phyloP scores from a whole-genome alignment of 768 basidiomycete species.

The Mycena indigotica region DNA sequence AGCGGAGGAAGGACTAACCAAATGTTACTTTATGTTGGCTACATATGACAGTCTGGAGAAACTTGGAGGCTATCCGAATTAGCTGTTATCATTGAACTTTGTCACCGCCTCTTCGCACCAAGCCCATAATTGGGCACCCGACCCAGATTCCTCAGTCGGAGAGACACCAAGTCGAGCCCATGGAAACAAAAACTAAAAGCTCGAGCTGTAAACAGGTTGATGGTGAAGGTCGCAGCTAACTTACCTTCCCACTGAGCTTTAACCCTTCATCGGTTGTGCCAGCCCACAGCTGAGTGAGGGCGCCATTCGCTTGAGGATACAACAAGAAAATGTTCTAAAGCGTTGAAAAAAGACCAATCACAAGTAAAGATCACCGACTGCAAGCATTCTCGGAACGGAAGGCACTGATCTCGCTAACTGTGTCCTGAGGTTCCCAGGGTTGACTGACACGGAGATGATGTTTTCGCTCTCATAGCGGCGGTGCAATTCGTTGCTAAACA shows the following conservation, averaged over 20 bases:
- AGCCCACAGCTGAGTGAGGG: conserved; percentile 52
- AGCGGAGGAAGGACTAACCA: background rate
- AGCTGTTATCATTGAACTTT: background rate
- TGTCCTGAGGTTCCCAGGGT: conserved; percentile 27
- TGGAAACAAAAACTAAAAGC: conserved; percentile 39
- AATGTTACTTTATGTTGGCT: no score
- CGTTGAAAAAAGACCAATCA: background rate
- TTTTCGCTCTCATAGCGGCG: conserved; percentile 31
- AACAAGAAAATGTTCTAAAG: conserved; percentile 16
- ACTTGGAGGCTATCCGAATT: no score
- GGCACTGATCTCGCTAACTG: background rate
- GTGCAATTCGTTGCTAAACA: conserved; percentile 34
- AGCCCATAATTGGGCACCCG: conserved; percentile 41
- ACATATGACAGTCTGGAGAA: no score
- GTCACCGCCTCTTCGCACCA: conserved; percentile 47
- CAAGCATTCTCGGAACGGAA: no score
- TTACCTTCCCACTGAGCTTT: conserved; percentile 48
- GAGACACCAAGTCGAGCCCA: conserved; percentile 41
- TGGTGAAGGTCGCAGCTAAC: background rate
- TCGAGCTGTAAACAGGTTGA: conserved; percentile 13
- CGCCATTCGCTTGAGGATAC: conserved; percentile 41
- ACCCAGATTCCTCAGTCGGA: conserved; percentile 29
- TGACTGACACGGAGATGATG: conserved; percentile 34
- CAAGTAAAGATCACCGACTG: conserved; percentile 7
- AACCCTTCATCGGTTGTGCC: conserved; percentile 46